Evolutionary conservation across 129 eudicot genomes (phyloP).

Genomic region (Helianthus annuus): DNA sequence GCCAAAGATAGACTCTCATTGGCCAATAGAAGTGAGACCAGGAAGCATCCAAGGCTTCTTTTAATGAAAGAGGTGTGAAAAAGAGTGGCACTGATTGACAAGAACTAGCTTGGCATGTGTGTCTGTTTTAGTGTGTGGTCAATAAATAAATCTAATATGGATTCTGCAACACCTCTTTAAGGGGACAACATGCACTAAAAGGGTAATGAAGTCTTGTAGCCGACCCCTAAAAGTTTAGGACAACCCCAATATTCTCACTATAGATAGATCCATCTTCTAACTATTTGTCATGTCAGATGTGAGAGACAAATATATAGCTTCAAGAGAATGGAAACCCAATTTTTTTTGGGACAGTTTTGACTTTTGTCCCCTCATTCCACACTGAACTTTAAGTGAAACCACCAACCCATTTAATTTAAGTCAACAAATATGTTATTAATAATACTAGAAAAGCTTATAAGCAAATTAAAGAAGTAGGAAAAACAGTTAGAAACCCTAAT

Average conservation of each 20-base stretch:
- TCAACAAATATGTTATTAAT: conserved; percentile 2
- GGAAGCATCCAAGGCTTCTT: conserved; percentile 28
- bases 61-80: conserved; percentile 15
- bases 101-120: conserved; percentile 16
- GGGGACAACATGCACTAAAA: conserved; percentile 47
- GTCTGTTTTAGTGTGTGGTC: conserved; percentile 21
- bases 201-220: conserved; percentile 17
- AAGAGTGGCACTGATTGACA: conserved; percentile 24
- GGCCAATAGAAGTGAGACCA: conserved; percentile 23
- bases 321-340: conserved; percentile 46
- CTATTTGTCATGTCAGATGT: conserved; percentile 20
- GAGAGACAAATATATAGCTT: conserved; percentile 1
- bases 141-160: conserved; percentile 27
- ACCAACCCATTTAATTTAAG: conserved; percentile 14
- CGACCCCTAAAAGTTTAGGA: conserved; percentile 10
- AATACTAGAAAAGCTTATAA: neutral
- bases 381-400: conserved; percentile 13
- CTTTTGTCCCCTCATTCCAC: conserved; percentile 41
- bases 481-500: neutral
- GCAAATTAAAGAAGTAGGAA: conserved; percentile 9
- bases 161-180: conserved; percentile 19
- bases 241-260: neutral
- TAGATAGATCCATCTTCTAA: conserved; percentile 21
- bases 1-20: conserved; percentile 8
- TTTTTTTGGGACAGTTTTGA: conserved; percentile 37